Evolutionary conservation across 2,329 filamentous ascomycete genomes (phyloP), one percentile per base, ranked within the genome.

Genomic region (Aureobasidium namibiae): DNA sequence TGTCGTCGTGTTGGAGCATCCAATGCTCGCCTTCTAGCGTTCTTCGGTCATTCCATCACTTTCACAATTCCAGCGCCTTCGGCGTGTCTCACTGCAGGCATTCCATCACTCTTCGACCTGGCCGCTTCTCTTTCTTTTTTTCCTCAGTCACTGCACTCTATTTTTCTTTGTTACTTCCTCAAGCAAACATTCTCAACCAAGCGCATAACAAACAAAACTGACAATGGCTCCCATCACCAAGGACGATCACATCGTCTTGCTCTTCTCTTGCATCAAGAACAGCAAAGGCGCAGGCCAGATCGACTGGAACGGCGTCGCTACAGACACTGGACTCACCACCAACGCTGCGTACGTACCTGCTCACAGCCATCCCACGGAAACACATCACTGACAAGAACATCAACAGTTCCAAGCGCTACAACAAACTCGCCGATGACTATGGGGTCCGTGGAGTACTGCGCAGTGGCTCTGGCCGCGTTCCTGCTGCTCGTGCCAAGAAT

Each of bases 401-500:
- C n/a, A 41, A 61, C 66, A 88, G 86, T 1, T 81, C 84, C 63
- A 88, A 88, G 72, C 76, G 85, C 65, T 88, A 86, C 66, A 83
- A 86, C 70, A 81, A 85, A 33, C 78, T 89, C 67, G 76, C 86
- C 72, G 85, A 85, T 68, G 73, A 79, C 9, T 75, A 85, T 56
- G 52, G 52, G 36, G 36, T 56, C 52, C 24, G 52, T 63, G 78
- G 76, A 26, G 80, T 85, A 60, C 63, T 63, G 44, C 65, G 38
- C 53, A 44, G 59, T 59, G 54, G 53, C 61, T 23, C 33, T 53
- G 42, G 54, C 56, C 52, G 52, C 38, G 42, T 36, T 58, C 4
- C 44, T 59, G 50, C 50, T 59, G 16, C 34, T 57, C 44, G 56
- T 62, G 29, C 46, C 53, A 56, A 56, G 31, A 38, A 60, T 45